phyloP scores from a whole-genome alignment of 2,329 filamentous ascomycete genomes.

The Metarhizium sp. region DNA sequence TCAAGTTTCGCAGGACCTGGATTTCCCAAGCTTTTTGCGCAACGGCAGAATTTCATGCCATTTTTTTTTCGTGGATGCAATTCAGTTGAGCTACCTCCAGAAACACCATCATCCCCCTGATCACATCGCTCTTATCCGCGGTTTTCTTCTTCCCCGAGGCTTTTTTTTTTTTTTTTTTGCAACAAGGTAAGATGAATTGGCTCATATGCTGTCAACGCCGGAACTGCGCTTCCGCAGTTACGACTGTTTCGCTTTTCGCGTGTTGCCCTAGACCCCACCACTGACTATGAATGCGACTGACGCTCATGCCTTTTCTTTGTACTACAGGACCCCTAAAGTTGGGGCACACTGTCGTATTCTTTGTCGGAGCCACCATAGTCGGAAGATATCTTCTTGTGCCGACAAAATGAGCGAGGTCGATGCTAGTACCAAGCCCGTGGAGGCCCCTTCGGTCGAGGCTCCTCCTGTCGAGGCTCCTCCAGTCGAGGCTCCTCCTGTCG shows the following conservation, averaged over 20 bases:
- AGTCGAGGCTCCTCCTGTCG: slow-evolving; percentile 17
- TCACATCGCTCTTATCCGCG: not conserved
- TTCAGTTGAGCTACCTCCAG: not conserved
- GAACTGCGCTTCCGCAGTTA: not conserved
- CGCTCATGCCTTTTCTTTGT: not conserved
- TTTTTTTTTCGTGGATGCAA: slow-evolving; percentile 2
- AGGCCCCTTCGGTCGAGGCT: slow-evolving; percentile 15
- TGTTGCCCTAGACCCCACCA: not conserved
- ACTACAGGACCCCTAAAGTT: not conserved
- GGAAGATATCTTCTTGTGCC: slow-evolving; percentile 1
- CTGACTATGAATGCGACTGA: not conserved
- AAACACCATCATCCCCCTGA: not conserved
- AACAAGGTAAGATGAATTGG: not conserved
- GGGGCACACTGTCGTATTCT: not conserved
- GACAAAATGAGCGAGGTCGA: slow-evolving; percentile 12
- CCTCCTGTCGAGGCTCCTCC: slow-evolving; percentile 16
- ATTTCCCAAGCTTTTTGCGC: slow-evolving; percentile 1
- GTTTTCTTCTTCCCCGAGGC: not conserved
- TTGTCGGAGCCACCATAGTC: not conserved
- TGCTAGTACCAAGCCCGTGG: slow-evolving; percentile 14
- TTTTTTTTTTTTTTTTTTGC: not conserved
- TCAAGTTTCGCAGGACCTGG: not conserved
- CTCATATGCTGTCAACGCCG: not conserved
- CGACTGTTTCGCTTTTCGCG: not conserved
- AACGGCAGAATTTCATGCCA: slow-evolving; percentile 6